These are phyloP conservation scores for Cryptococcus sp. DNA, from an alignment of 1,284 basidiomycete species.

Conservation along the genomic window DNA sequence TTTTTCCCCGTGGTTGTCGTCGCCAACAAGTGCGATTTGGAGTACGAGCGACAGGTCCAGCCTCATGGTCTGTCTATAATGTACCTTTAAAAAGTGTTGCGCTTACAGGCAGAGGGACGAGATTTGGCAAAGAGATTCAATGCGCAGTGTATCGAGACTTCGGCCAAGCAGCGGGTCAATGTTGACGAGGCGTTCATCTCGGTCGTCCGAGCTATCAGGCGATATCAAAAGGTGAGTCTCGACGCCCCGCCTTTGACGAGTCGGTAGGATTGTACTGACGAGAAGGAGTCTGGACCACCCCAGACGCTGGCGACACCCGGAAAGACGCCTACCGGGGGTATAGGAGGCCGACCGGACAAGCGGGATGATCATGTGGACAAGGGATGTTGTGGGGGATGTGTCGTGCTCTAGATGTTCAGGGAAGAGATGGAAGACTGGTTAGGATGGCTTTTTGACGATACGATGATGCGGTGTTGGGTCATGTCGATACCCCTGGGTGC, in stretches of 20 bases:
- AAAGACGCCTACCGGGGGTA: conserved; percentile 52
- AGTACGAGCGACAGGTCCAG: conserved; percentile 95
- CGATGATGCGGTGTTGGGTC: too few relatives aligned
- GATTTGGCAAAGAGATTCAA: conserved; percentile 95
- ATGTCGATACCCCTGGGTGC: too few relatives aligned
- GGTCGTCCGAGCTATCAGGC: conserved; percentile 92
- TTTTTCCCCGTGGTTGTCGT: conserved; percentile 96
- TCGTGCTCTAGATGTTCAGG: conserved; percentile 55
- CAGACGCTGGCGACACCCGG: conserved; percentile 42
- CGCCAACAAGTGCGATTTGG: conserved; percentile 98
- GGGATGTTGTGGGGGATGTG: conserved; percentile 69
- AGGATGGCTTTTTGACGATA: too few relatives aligned
- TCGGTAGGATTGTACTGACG: background rate
- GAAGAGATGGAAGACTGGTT: too few relatives aligned
- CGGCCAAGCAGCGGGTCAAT: conserved; percentile 96
- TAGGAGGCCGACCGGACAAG: conserved; percentile 49
- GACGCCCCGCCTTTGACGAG: background rate
- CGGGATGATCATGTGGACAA: conserved; percentile 46
- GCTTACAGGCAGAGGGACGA: conserved; percentile 69
- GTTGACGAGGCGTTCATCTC: conserved; percentile 98
- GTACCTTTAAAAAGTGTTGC: background rate
- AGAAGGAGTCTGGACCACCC: conserved; percentile 37
- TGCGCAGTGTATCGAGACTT: conserved; percentile 97
- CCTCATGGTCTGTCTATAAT: conserved; percentile 78
- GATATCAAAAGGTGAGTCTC: conserved; percentile 77